Evolutionary conservation across 495 filamentous ascomycete genomes (phyloP).

Genomic region (Achaetomiella virescens): DNA sequence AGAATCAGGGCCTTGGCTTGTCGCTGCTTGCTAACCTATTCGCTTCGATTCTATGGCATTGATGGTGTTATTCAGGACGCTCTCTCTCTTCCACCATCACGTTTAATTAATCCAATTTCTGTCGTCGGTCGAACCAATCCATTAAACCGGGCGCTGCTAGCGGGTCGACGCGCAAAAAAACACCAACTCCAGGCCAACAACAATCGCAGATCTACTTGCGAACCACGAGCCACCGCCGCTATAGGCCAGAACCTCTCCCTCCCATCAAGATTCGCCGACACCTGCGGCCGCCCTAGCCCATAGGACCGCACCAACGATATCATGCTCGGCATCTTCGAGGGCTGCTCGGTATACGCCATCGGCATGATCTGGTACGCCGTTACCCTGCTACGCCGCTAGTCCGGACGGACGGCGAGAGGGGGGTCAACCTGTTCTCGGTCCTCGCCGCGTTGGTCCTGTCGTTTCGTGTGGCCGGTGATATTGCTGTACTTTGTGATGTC

Average conservation of each 20-base stretch:
- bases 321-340: constrained; percentile 30
- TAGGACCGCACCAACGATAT: constrained; percentile 23
- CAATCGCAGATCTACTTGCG: neutral
- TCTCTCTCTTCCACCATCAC: neutral
- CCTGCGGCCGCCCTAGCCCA: constrained; percentile 19
- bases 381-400: constrained; percentile 29
- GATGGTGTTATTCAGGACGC: constrained; percentile 1
- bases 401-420: constrained; percentile 26
- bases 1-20: too few species aligned
- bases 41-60: neutral
- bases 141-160: too few species aligned
- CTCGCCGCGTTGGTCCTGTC: constrained; percentile 28
- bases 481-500: constrained; percentile 22
- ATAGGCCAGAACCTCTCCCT: constrained; percentile 33
- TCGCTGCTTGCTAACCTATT: constrained; percentile 20
- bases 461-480: constrained; percentile 27
- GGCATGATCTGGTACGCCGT: constrained; percentile 32
- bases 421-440: constrained; percentile 21
- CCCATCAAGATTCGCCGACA: constrained; percentile 23
- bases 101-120: neutral
- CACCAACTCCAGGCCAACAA: neutral
- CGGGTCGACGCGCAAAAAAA: neutral
- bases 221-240: constrained; percentile 6
- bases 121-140: constrained; percentile 10
- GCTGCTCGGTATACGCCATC: constrained; percentile 28